Evolutionary conservation across 176 grass and related monocot species (phyloP).

Genomic region (Otatea glauca): DNA sequence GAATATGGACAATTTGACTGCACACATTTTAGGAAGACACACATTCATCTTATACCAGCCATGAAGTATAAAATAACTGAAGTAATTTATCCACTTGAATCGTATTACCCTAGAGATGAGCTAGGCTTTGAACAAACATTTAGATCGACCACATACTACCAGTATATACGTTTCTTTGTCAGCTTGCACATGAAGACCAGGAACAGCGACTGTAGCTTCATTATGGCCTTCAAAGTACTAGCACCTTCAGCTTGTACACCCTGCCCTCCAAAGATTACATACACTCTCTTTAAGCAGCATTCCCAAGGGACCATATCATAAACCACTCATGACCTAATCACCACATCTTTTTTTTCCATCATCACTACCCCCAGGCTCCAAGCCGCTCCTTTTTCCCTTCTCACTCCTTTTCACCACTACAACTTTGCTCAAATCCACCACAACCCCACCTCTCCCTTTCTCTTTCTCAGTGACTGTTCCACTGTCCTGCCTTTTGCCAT

Average conservation of each 20-base stretch:
- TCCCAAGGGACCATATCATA: slow-evolving; percentile 85
- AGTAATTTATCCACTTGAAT: background rate
- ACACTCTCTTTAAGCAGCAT: slow-evolving; percentile 50
- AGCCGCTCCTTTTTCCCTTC: slow-evolving; percentile 37
- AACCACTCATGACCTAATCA: slow-evolving; percentile 98
- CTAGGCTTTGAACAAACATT: slow-evolving; percentile 13
- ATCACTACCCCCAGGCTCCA: slow-evolving; percentile 59
- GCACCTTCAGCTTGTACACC: slow-evolving; percentile 48
- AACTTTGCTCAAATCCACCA: slow-evolving; percentile 55
- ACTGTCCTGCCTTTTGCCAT: slow-evolving; percentile 45
- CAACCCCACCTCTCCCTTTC: slow-evolving; percentile 27
- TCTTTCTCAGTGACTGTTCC: slow-evolving; percentile 62
- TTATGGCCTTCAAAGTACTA: slow-evolving; percentile 46
- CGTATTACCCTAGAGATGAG: background rate
- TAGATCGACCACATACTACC: slow-evolving; percentile 14
- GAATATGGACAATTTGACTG: too few species aligned
- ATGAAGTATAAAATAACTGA: background rate
- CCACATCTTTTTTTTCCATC: slow-evolving; percentile 55
- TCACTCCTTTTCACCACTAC: slow-evolving; percentile 56
- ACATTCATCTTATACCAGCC: too few species aligned
- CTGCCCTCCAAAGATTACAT: slow-evolving; percentile 36
- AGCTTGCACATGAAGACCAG: slow-evolving; percentile 38
- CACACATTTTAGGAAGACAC: too few species aligned
- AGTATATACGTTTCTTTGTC: slow-evolving; percentile 39
- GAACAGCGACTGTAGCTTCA: slow-evolving; percentile 47